Evolutionary conservation across 257 asterid genomes (phyloP).

Genomic region (Prunella vulgaris): DNA sequence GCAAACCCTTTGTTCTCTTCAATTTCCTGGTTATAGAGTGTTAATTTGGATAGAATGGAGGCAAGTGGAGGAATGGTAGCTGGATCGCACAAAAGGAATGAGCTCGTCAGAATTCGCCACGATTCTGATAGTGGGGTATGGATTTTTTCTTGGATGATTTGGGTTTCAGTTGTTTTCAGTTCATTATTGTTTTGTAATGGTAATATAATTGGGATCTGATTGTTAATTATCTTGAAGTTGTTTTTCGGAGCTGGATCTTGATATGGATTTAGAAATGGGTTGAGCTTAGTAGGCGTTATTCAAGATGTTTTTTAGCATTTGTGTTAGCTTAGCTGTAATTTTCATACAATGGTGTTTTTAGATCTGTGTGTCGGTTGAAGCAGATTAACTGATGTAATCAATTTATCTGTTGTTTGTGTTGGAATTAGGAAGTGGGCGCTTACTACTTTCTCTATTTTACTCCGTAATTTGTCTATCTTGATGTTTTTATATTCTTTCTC

Average conservation of each 20-base stretch:
- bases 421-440: conserved; percentile 7
- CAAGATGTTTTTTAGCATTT: background rate
- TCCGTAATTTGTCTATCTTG: background rate
- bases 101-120: conserved; percentile 59
- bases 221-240: background rate
- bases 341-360: conserved; percentile 5
- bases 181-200: background rate
- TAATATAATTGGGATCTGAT: conserved; percentile 36
- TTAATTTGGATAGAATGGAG: conserved; percentile 41
- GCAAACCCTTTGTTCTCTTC: background rate
- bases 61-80: conserved; percentile 78
- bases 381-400: background rate
- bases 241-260: conserved; percentile 27
- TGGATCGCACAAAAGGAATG: conserved; percentile 76
- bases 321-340: background rate
- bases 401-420: background rate
- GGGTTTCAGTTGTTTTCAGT: conserved; percentile 9
- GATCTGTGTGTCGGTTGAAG: conserved; percentile 24
- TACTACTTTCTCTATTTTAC: background rate
- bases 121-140: conserved; percentile 80
- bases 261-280: too few relatives aligned
- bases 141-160: conserved; percentile 1
- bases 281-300: conserved; percentile 13
- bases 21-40: background rate
- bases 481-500: background rate